These are phyloP conservation scores for Pyrenophora seminiperda DNA, from an alignment of 2,329 filamentous ascomycete genomes.

Conservation along the genomic window DNA sequence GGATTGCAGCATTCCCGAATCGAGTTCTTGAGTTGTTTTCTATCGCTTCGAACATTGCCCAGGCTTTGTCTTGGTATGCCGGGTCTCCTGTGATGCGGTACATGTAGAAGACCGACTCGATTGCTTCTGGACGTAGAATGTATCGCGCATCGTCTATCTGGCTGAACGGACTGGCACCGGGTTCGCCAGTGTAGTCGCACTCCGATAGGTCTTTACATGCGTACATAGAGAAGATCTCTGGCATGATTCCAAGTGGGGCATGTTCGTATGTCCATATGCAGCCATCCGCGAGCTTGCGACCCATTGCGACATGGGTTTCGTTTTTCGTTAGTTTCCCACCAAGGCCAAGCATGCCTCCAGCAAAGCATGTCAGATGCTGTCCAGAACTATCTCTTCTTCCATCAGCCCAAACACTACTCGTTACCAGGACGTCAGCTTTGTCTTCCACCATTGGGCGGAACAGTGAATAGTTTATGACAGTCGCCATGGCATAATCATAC, in stretches of 20 bases:
- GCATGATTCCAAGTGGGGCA: constrained; percentile 64
- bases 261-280: constrained; percentile 66
- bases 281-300: constrained; percentile 62
- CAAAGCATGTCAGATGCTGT: constrained; percentile 64
- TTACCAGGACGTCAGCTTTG: constrained; percentile 53
- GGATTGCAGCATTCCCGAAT: constrained; percentile 53
- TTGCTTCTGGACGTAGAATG: constrained; percentile 60
- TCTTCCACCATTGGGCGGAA: constrained; percentile 57
- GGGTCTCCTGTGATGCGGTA: constrained; percentile 63
- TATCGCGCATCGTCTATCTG: constrained; percentile 49
- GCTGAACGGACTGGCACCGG: constrained; percentile 48
- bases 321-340: constrained; percentile 62
- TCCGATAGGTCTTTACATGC: constrained; percentile 49
- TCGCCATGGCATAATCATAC: constrained; percentile 59
- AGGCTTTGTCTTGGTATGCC: constrained; percentile 51
- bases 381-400: constrained; percentile 52
- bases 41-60: constrained; percentile 56
- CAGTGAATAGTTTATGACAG: constrained; percentile 53
- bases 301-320: constrained; percentile 59
- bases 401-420: constrained; percentile 44
- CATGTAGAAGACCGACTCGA: constrained; percentile 64
- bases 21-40: constrained; percentile 49
- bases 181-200: constrained; percentile 48
- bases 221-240: constrained; percentile 49
- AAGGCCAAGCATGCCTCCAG: constrained; percentile 66